Conservation (phyloP, 2,329 filamentous ascomycete species). For the Drechslerella coelobrocha region DNA sequence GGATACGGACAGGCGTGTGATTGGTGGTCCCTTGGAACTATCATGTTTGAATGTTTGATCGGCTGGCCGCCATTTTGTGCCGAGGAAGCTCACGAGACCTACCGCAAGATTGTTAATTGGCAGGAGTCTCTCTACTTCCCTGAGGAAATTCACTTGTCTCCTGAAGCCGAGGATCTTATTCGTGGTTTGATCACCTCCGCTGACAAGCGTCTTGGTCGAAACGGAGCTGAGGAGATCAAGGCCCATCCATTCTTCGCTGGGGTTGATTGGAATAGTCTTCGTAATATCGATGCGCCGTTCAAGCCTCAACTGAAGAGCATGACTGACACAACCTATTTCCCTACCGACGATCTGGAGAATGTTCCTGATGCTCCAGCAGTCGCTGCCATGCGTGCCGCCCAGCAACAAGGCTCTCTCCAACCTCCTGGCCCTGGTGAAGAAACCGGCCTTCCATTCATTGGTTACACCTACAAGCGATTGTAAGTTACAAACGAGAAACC, state of each 20-base stretch:
- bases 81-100: conserved; percentile 95
- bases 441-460: conserved; percentile 94
- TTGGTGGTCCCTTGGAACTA: conserved; percentile 98
- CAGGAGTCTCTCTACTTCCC: conserved; percentile 94
- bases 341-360: conserved; percentile 89
- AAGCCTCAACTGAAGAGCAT: conserved; percentile 92
- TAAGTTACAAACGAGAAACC: conserved; percentile 59
- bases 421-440: conserved; percentile 69
- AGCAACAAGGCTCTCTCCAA: conserved; percentile 68
- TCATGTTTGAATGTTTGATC: conserved; percentile 99
- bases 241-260: conserved; percentile 94
- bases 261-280: conserved; percentile 91
- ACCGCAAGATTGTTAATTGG: conserved; percentile 99
- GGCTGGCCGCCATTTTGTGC: conserved; percentile 99
- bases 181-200: conserved; percentile 92
- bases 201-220: conserved; percentile 85
- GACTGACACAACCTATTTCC: conserved; percentile 97
- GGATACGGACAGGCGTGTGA: conserved; percentile 97
- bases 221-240: conserved; percentile 91
- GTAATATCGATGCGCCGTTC: conserved; percentile 91
- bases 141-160: conserved; percentile 86
- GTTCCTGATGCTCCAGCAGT: conserved; percentile 75
- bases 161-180: conserved; percentile 89
- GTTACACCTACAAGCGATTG: conserved; percentile 98
- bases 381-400: conserved; percentile 66